Base-by-base conservation (phyloP, 129 eudicot genomes). In the Apium graveolens region DNA sequence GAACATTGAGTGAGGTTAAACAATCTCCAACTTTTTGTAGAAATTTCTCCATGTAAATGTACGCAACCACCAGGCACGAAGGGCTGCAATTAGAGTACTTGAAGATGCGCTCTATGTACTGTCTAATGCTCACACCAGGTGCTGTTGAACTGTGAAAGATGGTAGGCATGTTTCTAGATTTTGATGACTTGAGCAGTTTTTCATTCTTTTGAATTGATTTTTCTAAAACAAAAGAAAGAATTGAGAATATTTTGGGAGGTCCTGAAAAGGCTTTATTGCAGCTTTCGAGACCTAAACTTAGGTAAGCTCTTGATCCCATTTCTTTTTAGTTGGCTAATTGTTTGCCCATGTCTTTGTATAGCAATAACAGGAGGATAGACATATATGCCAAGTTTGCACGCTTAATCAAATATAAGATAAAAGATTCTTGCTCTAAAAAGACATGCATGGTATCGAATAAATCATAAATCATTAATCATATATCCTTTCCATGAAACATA, bases 41-140 rank as follows among this genome's bases (percentile, higher is more conserved):
- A 79, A 80, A 90, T 44, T 89, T 87, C n/a, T 93, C 98, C 77
- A 93, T 76, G 78, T 93, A 93, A 39, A 93, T 84, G 20, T 89
- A 92, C 32, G 96, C 92, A 70, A 90, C 92, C 79, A 93, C 90
- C 39, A 87, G 89, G 81, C 98, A 90, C 0, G 93, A 93, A 20
- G 96, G 89, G 79, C 98, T 90, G 81, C 94, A 90, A 41, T 77
- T 76, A 0, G 98, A 80, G 74, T 93, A 93, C 85, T 89, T 90
- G 79, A 84, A 90, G 13, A 93, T 89, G 24, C 98, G 86, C 17
- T 90, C 90, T 10, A 93, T 24, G 74, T 93, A 93, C 75, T 85
- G 91, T 39, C 60, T 82, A 43, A 93, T 86, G 82, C 85, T 83
- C 77, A 93, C 74, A 3, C 85, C 55, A 13, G 98, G 94, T 44